A percentile compares a stretch with the other conserved stretches of the same genome.
phyloP scores from a whole-genome alignment of 1,284 basidiomycete species.

The Neonothopanus nambi region DNA sequence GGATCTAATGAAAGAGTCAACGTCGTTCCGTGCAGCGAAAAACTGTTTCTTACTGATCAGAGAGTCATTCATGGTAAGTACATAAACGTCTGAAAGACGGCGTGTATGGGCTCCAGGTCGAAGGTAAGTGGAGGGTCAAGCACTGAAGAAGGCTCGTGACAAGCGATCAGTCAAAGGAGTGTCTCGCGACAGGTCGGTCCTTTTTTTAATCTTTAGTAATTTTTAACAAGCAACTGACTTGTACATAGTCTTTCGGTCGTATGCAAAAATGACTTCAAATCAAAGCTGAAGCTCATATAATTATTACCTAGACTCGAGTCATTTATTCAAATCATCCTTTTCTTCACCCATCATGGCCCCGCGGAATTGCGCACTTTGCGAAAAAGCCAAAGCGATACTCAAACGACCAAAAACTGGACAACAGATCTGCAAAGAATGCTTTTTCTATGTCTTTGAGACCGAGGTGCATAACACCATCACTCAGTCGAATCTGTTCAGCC shows the following conservation, averaged over 20 bases:
- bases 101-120: too few species aligned
- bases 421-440: conserved; percentile 93
- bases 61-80: conserved; percentile 39
- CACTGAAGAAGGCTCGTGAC: too few species aligned
- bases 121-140: too few species aligned
- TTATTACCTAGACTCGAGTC: too few species aligned
- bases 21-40: not conserved
- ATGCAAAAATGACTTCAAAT: too few species aligned
- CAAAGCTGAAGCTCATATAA: too few species aligned
- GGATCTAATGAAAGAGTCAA: conserved; percentile 45
- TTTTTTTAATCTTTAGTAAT: too few species aligned
- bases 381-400: conserved; percentile 79
- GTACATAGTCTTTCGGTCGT: too few species aligned
- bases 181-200: too few species aligned
- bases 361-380: conserved; percentile 73
- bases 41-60: conserved; percentile 33
- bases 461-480: conserved; percentile 97
- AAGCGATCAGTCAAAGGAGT: too few species aligned
- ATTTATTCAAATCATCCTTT: not conserved
- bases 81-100: not conserved
- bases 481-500: conserved; percentile 78
- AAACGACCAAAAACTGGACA: conserved; percentile 97
- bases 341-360: conserved; percentile 56
- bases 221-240: too few species aligned
- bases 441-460: conserved; percentile 97